Evolutionary conservation across 1,139 yeast genomes (phyloP), one percentile per base, ranked within the genome.

Genomic region (Candida glucosophila): DNA sequence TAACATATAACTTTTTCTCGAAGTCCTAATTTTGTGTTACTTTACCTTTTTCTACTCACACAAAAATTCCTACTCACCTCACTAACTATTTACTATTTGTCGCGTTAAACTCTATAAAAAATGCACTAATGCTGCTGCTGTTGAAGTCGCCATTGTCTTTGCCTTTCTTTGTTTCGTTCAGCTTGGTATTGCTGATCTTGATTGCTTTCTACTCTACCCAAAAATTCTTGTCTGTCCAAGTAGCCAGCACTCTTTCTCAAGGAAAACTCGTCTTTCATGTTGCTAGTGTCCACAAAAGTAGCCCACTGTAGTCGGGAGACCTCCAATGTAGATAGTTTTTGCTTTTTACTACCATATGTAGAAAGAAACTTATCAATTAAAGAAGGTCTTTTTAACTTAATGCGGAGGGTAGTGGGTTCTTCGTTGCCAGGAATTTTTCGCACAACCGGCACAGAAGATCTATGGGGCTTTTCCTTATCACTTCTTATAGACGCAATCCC

Each of bases 251-350:
- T 75, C 49, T 86, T 88, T 45, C 79, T 81, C 30, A 73, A 67
- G 29, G 67, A 68, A 47, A 90, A 67, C 37, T 90, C 98, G 37
- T 85, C 95, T 28, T 72, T 67, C 30, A 92, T 76, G 32, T 88
- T 86, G 36, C 78, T 76, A 40, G 78, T 67, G 52, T 90, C 97
- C 12, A 92, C 96, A 55, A 82, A 88, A 33, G 85, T 75, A 1
- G 95, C 93, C 95, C 98, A 90, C 51, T 90, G 98, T 31, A 90
- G 64, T 34, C 94, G 66, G 2, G 95, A 82, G 50, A 90, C 90
- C 49, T 92, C 97, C 35, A 90, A 59, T 0, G 98, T 92, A 12
- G 94, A 82, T 34, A 92, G 62, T 49, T 86, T 88, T 24, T 77
- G 74, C 31, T 53, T 52, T 33, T 57, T 58, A 39, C 47, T 57